Base-by-base conservation (phyloP, 108 stramenopile species). In the Skeletonema grethae region DNA sequence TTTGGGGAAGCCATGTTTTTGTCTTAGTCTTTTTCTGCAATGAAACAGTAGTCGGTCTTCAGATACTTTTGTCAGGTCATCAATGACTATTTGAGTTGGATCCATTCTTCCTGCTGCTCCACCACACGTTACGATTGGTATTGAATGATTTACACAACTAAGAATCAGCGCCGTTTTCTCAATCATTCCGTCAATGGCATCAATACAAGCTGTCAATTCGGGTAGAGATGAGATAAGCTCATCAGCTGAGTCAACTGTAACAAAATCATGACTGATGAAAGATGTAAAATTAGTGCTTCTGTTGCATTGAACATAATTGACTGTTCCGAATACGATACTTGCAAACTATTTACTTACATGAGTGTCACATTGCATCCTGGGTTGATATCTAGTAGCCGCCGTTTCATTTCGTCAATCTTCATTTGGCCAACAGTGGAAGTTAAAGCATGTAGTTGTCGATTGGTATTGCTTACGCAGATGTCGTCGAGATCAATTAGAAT, bases 381-480 rank as follows among this genome's bases (percentile, higher is more conserved):
- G 61, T 91, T 92, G 63, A 95, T 92, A 34, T 87, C 85, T 9
- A 71, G 16, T 2, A 95, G 48, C 41, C 94, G 46, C 5, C 34
- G 15, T 69, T 83, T 69, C 90, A 92, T 88, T 30, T 82, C 87
- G 24, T 95, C 88, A 65, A 89, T 88, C 63, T 95, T 95, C 82
- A 90, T 76, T 53, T 78, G 59, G 3, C 94, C 94, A 39, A 92
- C 75, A 3, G 84, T 79, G 9, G 80, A 79, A 11, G 79, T 69
- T 10, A 75, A 69, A 6, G 94, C 87, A 57, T 95, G 94, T 56
- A 95, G 63, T 67, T 95, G 94, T 62, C 94, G 86, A 67, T 95
- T 95, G 35, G 88, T 91, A 56, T 95, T 95, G 77, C 79, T 80
- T 12, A 90, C 85, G 69, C 94, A 95, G 63, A 95, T 88, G 57